These are phyloP conservation scores for Ogataea nakhonphanomensis DNA, from an alignment of 805 yeast species.

Conservation along the genomic window DNA sequence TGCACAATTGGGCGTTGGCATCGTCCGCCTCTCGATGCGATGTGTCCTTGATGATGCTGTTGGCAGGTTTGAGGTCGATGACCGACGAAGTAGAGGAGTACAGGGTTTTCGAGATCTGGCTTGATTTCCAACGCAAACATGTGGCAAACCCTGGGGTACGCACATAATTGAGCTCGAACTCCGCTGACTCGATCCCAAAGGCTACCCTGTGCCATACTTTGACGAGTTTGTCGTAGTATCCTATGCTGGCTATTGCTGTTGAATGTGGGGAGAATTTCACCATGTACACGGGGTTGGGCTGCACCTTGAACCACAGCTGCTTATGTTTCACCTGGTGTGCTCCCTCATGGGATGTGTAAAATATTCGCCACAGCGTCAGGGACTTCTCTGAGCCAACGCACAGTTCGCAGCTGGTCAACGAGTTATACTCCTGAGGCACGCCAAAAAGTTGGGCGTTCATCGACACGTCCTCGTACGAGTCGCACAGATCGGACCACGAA, in stretches of 20 bases:
- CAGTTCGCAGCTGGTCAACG: constrained; percentile 47
- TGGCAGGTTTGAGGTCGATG: constrained; percentile 27
- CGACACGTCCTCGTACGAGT: constrained; percentile 25
- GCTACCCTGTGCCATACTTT: constrained; percentile 77
- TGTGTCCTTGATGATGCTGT: constrained; percentile 24
- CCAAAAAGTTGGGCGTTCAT: constrained; percentile 28
- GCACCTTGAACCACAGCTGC: constrained; percentile 45
- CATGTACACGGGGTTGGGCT: constrained; percentile 58
- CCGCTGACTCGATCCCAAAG: constrained; percentile 58
- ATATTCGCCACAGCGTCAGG: constrained; percentile 52
- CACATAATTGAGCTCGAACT: constrained; percentile 66
- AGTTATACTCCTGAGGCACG: constrained; percentile 33
- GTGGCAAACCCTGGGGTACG: constrained; percentile 62
- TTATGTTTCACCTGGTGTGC: constrained; percentile 19
- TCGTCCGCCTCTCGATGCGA: constrained; percentile 1
- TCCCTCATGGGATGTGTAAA: constrained; percentile 24
- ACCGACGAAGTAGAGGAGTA: constrained; percentile 11
- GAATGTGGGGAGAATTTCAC: constrained; percentile 67
- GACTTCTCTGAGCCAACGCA: constrained; percentile 53
- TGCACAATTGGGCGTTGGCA: constrained; percentile 37
- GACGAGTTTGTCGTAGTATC: constrained; percentile 60
- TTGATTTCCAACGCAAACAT: constrained; percentile 53
- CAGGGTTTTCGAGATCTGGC: constrained; percentile 1
- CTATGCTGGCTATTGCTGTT: constrained; percentile 59
- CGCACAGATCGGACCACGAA: constrained; percentile 36